Evolutionary conservation across 176 grass and related monocot genomes (phyloP), one percentile per base, ranked within the genome.

Genomic region (Triticum timopheevii): DNA sequence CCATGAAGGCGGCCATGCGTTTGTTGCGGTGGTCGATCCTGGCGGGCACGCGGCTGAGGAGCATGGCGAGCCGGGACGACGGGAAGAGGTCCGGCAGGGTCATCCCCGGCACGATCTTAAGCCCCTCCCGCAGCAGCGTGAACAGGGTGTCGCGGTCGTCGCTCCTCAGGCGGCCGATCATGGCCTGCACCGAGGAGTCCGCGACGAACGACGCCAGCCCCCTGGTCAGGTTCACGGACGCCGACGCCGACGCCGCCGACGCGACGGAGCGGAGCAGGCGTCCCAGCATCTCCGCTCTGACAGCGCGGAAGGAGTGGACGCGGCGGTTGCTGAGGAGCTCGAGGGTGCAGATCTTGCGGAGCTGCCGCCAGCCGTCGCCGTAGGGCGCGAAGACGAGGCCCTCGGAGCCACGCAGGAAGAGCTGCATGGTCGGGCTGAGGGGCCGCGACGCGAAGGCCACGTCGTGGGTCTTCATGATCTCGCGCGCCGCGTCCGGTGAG

Each of bases 271-370:
- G 54, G 54, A 59, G 54, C 7, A 59, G 54, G 54, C 54, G 54
- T 3, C 54, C 54, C 2, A 59, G 17, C 19, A 59, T 19, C 7
- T 22, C 54, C 54, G 7, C 54, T 22, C 54, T 59, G 54, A 59
- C 19, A 1, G 2, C 3, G 19, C 54, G 54, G 54, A 59, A 59
- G 54, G 54, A 59, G 54, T 59, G 54, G 20, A 89, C 82, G 12
- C 87, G 56, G 40, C 64, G 84, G 34, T 33, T 31, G n/a, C 38
- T 75, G 13, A 89, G 59, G 3, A 89, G 82, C 31, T 89, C 66
- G 7, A 80, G 6, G 67, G 56, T 78, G 88, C 84, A 82, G 45
- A 87, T 82, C 73, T 65, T 78, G 10, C 84, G 83, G 22, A 90
- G 47, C 24, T 69, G 33, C 15, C 84, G 72, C 84, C 89, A 90